Base-by-base conservation (phyloP, 2,329 filamentous ascomycete genomes). In the Phialophora tarda region DNA sequence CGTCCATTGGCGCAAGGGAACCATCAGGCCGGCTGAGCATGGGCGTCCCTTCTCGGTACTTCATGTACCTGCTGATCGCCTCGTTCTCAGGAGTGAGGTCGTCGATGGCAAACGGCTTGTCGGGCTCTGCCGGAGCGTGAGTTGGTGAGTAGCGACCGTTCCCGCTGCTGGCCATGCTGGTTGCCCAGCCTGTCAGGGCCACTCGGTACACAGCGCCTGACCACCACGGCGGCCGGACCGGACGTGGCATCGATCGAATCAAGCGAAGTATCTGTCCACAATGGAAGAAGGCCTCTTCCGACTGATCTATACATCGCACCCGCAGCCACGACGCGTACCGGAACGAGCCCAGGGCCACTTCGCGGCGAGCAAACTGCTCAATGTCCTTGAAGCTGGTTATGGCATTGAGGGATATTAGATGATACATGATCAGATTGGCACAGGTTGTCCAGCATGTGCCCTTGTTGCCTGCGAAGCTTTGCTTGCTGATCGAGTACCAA, bases 201-300 rank as follows among this genome's bases (percentile, higher is more conserved):
- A 84, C 88, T n/a, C 89, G 86, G 74, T 91, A 91, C 48, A 91
- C 79, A 2, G 88, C 89, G 1, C 83, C 85, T n/a, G 87, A 80
- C 89, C 89, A 91, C 89, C 89, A 92, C 44, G 83, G 85, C 5
- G 89, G 89, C 24, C 88, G 84, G 2, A 85, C 81, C 57, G 86
- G 84, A 32, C 79, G 78, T 1, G 86, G 83, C 84, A 91, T 90
- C 14, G 80, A 78, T 6, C 84, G 81, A 47, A 91, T 77, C 11
- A 90, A 80, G 3, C 87, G 83, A 51, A 90, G 78, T 3, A 91
- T 83, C 76, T 91, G 89, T 0, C 88, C 88, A 68, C 86, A 87
- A 74, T 91, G 89, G 75, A 88, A 88, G 58, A 89, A 78, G 23
- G 88, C 84, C 72, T 90, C 86, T 71, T 88, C 85, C 21, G 85